phyloP scores from a whole-genome alignment of 306 rosid species.

The Gastrolobium villosum region DNA sequence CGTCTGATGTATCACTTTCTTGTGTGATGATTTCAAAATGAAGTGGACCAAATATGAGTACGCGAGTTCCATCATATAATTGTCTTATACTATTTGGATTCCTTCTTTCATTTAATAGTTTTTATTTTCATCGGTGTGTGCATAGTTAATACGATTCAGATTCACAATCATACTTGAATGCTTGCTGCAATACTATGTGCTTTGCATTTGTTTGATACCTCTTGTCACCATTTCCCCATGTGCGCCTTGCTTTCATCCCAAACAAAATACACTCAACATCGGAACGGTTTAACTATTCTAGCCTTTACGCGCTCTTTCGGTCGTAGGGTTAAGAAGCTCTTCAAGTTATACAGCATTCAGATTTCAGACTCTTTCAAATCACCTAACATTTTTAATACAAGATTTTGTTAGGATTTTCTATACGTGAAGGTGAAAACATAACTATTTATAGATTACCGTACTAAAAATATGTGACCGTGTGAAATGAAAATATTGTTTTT shows the following conservation, averaged over 20 bases:
- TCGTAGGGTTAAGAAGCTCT: background rate
- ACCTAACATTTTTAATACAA: too few species aligned
- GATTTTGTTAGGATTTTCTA: too few species aligned
- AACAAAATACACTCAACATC: conserved; percentile 15
- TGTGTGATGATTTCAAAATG: conserved; percentile 34
- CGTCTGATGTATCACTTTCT: conserved; percentile 53
- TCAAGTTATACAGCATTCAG: background rate
- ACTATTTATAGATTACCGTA: too few species aligned
- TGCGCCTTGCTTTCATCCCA: conserved; percentile 53
- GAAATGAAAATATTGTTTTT: background rate
- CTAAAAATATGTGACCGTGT: background rate
- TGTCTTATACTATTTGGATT: conserved; percentile 45
- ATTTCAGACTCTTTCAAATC: too few species aligned
- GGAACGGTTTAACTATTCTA: conserved; percentile 15
- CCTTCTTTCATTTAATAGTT: background rate
- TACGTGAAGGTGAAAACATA: too few species aligned
- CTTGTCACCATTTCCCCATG: conserved; percentile 50
- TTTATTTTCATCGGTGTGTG: background rate
- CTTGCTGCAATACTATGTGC: conserved; percentile 19
- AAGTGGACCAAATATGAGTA: conserved; percentile 48
- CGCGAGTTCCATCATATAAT: conserved; percentile 12
- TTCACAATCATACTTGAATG: conserved; percentile 4
- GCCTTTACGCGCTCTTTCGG: background rate
- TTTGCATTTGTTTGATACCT: conserved; percentile 38
- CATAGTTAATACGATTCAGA: conserved; percentile 9